Evolutionary conservation across 345 rosid genomes (phyloP), one percentile per base, ranked within the genome.

Genomic region (Camelina hispida): DNA sequence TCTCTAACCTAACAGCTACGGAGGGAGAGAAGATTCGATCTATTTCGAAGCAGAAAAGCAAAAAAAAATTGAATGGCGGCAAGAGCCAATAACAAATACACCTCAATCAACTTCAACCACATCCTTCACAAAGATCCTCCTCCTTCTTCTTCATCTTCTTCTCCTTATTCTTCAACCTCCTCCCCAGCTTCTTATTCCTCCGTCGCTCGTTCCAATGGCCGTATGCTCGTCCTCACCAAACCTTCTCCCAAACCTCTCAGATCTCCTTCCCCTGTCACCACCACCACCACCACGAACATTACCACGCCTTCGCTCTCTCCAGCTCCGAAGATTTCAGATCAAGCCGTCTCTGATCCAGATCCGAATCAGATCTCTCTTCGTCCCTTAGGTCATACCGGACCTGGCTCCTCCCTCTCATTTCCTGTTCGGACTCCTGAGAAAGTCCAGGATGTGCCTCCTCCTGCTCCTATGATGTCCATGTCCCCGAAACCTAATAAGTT

Each of bases 211-310:
- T 61, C 87, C 82, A 84, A 84, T 68, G 96, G 98, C 80, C 98
- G 96, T 40, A 93, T 93, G 95, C 89, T 90, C 51, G 91, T 93
- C 77, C 84, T 93, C 81, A 86, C 88, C 81, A 91, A 88, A 54
- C 82, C 96, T 47, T 34, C 90, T 3, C 82, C 87, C 3, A 90
- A 85, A 52, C 88, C 95, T 44, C 62, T 77, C 13, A 71, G 15
- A 47, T 42, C 81, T 51, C 25, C 43, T 17, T 1, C 67, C 20
- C 6, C 70, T 71, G 1, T 34, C 75, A n/a, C 50, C 32, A 17
- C 52, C 67, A 28, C 25, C 25, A 15, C 48, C 30, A 16, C 51
- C 67, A 23, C 25, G 3, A 9, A 56, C 25, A 10, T 48, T 2
- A 64, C 80, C 6, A 47, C 66, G 10, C 60, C 76, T 13, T 79